phyloP scores from a whole-genome alignment of 2,329 filamentous ascomycete species.

The Pleomassaria siparia region DNA sequence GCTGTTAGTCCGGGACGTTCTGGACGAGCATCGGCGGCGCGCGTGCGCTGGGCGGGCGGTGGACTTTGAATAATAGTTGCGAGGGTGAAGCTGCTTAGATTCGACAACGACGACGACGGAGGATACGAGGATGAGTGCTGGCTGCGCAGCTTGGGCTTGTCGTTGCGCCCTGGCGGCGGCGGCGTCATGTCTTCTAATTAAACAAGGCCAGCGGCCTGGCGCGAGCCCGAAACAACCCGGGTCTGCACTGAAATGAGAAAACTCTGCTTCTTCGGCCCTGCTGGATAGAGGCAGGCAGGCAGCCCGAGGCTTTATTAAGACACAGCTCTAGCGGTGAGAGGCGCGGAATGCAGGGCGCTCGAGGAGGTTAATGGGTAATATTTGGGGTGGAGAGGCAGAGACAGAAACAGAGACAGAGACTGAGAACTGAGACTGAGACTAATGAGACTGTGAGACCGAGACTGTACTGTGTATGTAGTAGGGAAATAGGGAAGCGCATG shows the following conservation, averaged over 20 bases:
- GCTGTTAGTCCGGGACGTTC: constrained; percentile 31
- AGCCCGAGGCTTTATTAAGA: constrained; percentile 25
- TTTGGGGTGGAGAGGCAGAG: neutral
- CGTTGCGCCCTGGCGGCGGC: constrained; percentile 22
- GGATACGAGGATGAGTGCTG: constrained; percentile 6
- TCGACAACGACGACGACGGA: neutral
- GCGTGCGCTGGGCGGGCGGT: constrained; percentile 1
- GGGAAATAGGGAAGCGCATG: no score
- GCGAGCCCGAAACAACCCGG: constrained; percentile 35
- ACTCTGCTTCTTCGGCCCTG: constrained; percentile 39
- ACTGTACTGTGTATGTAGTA: neutral
- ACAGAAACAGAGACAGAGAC: no score
- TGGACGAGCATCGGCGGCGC: constrained; percentile 30
- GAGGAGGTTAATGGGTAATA: neutral
- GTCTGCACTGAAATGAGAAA: constrained; percentile 32
- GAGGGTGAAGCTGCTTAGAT: neutral
- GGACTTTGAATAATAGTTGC: constrained; percentile 6
- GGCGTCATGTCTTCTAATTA: constrained; percentile 39
- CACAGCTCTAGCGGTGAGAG: constrained; percentile 1
- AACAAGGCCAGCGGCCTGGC: constrained; percentile 23
- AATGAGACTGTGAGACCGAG: no score
- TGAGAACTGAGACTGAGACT: no score
- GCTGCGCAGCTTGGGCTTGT: neutral
- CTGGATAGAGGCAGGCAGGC: constrained; percentile 25
- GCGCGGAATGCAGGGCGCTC: neutral